Base-by-base conservation (phyloP, 2,329 filamentous ascomycete species). In the Penicillium sp. region DNA sequence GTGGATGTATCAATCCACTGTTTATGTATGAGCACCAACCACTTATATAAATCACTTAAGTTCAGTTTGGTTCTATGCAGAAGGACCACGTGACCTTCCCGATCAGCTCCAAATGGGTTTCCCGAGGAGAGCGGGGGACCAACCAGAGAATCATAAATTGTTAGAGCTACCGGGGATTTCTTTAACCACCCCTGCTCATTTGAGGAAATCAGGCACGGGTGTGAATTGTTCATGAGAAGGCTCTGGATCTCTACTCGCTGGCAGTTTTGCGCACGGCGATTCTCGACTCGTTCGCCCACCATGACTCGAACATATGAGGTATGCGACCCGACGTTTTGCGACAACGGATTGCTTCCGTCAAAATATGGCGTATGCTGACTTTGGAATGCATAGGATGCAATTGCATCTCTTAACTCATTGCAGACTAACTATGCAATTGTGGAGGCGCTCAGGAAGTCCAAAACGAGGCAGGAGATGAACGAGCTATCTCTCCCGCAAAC, bases 391-490 rank as follows among this genome's bases (percentile, higher is more conserved):
- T 68, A 84, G 70, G 80, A 82, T 58, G 89, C 89, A 33, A 81
- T 95, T 34, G 68, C 77, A 47, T 82, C 84, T 49, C 80, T 95
- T 58, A 84, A 88, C 58, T 80, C 81, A 43, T 77, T 95, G 47
- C 85, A 91, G 62, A 85, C 85, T 48, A 95, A 95, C 67, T 84
- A 83, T 60, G 78, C 84, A 34, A 75, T 87, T 51, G 79, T 96
- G 17, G 83, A 95, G 65, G 82, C 84, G 44, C 83, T 93, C 45
- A 79, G 82, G 48, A 87, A 87, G 42, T 57, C 61, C 9, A 58
- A 48, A 65, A 85, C 84, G 17, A 86, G 88, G 19, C 74, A 82
- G 54, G 79, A 77, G 26, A 82, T 87, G 71, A 94, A 95, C 63
- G 76, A 83, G 42, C 76, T 75, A 48, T 86, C 89, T 6, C 82